These are phyloP conservation scores for Globisporangium canariense DNA, from an alignment of 352 stramenopile genomes.

Conservation along the genomic window DNA sequence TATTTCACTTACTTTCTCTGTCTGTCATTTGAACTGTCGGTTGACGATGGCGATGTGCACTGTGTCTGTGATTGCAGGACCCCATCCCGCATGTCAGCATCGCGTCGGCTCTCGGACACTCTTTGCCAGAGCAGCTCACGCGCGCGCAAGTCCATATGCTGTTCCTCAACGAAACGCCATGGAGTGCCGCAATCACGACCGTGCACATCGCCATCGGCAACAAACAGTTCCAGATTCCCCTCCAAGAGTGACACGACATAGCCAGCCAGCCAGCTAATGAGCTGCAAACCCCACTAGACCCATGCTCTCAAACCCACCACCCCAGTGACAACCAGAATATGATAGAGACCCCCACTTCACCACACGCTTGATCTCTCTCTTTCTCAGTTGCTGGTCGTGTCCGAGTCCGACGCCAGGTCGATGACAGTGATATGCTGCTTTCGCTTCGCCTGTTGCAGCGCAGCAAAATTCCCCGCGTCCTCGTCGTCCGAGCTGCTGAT, in stretches of 20 bases:
- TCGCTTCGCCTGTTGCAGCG: constrained; percentile 1
- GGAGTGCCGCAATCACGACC: constrained; percentile 25
- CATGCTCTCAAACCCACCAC: background rate
- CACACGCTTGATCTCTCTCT: background rate
- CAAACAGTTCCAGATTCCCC: constrained; percentile 75
- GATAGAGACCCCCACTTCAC: background rate
- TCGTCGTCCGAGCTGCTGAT: constrained; percentile 20
- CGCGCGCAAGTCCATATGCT: constrained; percentile 30
- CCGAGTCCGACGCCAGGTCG: constrained; percentile 47
- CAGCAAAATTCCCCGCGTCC: constrained; percentile 3
- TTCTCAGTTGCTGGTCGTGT: constrained; percentile 23
- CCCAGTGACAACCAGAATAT: background rate
- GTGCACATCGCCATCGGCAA: constrained; percentile 78
- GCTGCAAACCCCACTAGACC: background rate
- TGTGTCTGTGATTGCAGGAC: constrained; percentile 33
- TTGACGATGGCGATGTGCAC: constrained; percentile 27
- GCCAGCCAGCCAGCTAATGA: background rate
- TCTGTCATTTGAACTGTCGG: constrained; percentile 29
- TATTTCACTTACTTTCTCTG: constrained; percentile 7
- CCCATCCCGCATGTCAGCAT: constrained; percentile 81
- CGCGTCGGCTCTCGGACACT: constrained; percentile 54
- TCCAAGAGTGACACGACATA: constrained; percentile 28
- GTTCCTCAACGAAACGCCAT: constrained; percentile 13
- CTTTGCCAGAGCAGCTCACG: constrained; percentile 37
- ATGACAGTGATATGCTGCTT: constrained; percentile 28